Conservation (phyloP, 2,329 filamentous ascomycete species). For the Clarireedia paspali region DNA sequence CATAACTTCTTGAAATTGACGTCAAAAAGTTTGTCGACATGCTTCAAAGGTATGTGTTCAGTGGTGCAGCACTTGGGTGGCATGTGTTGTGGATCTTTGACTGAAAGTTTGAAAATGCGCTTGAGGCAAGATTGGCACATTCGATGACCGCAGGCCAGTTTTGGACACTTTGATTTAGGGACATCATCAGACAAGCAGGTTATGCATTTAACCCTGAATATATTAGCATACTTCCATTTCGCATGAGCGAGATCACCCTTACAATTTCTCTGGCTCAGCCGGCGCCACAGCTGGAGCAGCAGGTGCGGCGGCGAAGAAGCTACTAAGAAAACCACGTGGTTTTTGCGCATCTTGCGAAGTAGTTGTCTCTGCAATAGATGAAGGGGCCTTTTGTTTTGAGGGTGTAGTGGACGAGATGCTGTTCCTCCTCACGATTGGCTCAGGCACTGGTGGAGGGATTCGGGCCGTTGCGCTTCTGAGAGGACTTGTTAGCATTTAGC, state of each 20-base stretch:
- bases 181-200: conserved; percentile 63
- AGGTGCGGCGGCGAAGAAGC: conserved; percentile 19
- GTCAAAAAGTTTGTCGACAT: conserved; percentile 71
- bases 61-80: conserved; percentile 73
- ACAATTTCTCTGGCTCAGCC: conserved; percentile 25
- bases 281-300: neutral
- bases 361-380: conserved; percentile 13
- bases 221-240: conserved; percentile 11
- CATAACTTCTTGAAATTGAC: conserved; percentile 66
- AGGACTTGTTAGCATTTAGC: conserved; percentile 14
- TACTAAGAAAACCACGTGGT: conserved; percentile 18
- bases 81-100: conserved; percentile 74
- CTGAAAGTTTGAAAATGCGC: conserved; percentile 65
- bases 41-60: conserved; percentile 65
- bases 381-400: conserved; percentile 11
- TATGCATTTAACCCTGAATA: conserved; percentile 58
- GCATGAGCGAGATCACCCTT: conserved; percentile 4
- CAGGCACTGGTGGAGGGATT: conserved; percentile 10
- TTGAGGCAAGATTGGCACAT: conserved; percentile 76
- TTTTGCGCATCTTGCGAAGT: conserved; percentile 7
- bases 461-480: conserved; percentile 9
- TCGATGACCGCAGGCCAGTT: conserved; percentile 69
- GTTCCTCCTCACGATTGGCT: conserved; percentile 17
- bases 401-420: conserved; percentile 20
- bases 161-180: conserved; percentile 54